Evolutionary conservation across 176 grass and related monocot genomes (phyloP).

Genomic region (Musa beccarii): DNA sequence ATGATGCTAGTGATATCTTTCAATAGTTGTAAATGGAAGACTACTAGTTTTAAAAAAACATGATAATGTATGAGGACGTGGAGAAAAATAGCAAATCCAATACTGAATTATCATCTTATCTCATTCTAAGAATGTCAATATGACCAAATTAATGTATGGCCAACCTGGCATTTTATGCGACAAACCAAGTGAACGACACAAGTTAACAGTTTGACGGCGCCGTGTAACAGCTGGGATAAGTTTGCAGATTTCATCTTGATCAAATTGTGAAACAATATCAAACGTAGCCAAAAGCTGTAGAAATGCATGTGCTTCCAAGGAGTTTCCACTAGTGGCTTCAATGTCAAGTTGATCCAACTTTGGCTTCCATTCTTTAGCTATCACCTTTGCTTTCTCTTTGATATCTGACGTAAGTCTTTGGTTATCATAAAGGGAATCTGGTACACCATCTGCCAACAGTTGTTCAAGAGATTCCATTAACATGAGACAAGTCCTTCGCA

Average conservation of each 20-base stretch:
- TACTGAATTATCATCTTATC: neutral
- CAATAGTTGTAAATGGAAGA: too few relatives aligned
- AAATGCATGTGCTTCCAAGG: conserved; percentile 94
- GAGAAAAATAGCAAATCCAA: neutral
- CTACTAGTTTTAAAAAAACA: too few relatives aligned
- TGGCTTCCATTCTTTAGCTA: conserved; percentile 64
- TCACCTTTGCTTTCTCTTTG: conserved; percentile 53
- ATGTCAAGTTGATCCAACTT: conserved; percentile 72
- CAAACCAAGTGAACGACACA: conserved; percentile 73
- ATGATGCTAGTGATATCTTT: too few relatives aligned
- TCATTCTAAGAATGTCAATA: neutral
- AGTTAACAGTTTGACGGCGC: conserved; percentile 71
- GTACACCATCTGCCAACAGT: conserved; percentile 22
- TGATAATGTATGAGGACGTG: neutral
- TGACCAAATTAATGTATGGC: conserved; percentile 4
- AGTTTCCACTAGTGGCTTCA: conserved; percentile 83
- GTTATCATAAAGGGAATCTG: conserved; percentile 18
- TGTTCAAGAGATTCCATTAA: conserved; percentile 85
- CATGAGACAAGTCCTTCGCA: conserved; percentile 86
- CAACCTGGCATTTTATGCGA: conserved; percentile 87
- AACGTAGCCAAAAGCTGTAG: conserved; percentile 88
- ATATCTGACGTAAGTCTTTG: conserved; percentile 35
- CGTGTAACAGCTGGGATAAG: conserved; percentile 75
- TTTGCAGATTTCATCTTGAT: conserved; percentile 74
- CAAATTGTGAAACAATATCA: conserved; percentile 53